Evolutionary conservation across 768 basidiomycete genomes (phyloP).

Genomic region (Tylopilus subfusipes): DNA sequence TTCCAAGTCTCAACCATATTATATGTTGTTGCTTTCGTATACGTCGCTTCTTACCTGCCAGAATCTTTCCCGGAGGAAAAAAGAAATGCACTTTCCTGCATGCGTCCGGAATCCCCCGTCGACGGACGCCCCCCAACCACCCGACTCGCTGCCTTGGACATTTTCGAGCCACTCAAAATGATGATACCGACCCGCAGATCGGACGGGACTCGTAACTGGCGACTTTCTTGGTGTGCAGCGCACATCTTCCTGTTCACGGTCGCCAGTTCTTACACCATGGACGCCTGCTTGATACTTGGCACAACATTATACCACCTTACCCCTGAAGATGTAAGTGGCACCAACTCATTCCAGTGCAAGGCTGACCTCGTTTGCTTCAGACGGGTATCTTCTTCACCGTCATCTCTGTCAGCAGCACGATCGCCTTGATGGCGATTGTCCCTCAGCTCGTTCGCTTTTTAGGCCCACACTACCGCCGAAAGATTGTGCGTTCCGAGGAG

Average conservation of each 20-base stretch:
- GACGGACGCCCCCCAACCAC: background rate
- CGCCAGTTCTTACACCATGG: slow-evolving; percentile 11
- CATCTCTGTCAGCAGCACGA: slow-evolving; percentile 10
- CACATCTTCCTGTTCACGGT: slow-evolving; percentile 24
- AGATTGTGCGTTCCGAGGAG: background rate
- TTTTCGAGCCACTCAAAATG: slow-evolving; percentile 26
- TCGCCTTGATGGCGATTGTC: slow-evolving; percentile 19
- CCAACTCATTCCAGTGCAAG: background rate
- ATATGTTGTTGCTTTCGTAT: slow-evolving; percentile 18
- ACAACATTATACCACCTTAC: slow-evolving; percentile 28
- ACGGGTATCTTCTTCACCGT: slow-evolving; percentile 28
- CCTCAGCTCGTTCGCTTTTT: slow-evolving; percentile 25
- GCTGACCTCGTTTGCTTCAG: slow-evolving; percentile 9
- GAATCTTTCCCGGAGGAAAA: slow-evolving; percentile 31
- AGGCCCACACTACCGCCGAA: slow-evolving; percentile 25
- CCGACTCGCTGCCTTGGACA: background rate
- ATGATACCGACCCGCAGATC: slow-evolving; percentile 17
- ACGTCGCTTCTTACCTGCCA: slow-evolving; percentile 24
- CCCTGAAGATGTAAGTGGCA: slow-evolving; percentile 22
- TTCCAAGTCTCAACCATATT: slow-evolving; percentile 18
- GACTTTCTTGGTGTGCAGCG: slow-evolving; percentile 27
- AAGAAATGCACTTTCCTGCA: slow-evolving; percentile 13
- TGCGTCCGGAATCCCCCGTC: background rate
- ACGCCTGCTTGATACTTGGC: slow-evolving; percentile 22
- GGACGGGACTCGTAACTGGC: slow-evolving; percentile 26